Conservation (phyloP, 1,284 basidiomycete genomes). For the Dichomitus squalens region DNA sequence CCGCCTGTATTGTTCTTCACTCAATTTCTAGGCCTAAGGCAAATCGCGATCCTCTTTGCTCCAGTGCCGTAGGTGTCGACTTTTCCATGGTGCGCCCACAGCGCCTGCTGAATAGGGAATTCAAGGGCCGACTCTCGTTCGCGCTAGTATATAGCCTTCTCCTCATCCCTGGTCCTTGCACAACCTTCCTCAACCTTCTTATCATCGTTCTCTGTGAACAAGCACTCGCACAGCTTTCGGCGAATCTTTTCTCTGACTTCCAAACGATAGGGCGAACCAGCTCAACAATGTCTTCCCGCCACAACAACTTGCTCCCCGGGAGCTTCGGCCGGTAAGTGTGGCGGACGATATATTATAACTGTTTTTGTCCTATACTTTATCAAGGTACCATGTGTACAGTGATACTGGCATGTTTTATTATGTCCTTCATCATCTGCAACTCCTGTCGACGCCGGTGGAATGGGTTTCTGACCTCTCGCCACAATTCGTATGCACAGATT, state of each 20-base stretch:
- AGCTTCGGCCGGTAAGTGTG: conserved; percentile 22
- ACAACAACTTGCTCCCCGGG: conserved; percentile 3
- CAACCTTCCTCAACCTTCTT: conserved; percentile 6
- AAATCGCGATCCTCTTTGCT: conserved; percentile 9
- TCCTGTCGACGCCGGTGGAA: neutral
- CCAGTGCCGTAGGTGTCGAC: conserved; percentile 1
- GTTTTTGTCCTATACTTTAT: neutral
- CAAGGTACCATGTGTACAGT: neutral
- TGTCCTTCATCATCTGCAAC: neutral
- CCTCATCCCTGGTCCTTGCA: conserved; percentile 6
- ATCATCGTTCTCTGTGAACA: conserved; percentile 5
- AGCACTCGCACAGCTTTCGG: conserved; percentile 1
- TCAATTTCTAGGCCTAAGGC: conserved; percentile 3
- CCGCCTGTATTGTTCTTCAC: conserved; percentile 5
- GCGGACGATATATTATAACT: conserved; percentile 8
- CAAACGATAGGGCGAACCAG: neutral
- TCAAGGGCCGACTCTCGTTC: conserved; percentile 13
- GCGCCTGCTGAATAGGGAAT: conserved; percentile 4
- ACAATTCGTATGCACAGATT: conserved; percentile 9
- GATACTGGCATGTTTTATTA: neutral
- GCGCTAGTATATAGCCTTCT: conserved; percentile 17
- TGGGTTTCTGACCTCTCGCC: conserved; percentile 15
- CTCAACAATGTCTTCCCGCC: conserved; percentile 15
- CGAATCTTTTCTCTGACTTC: neutral
- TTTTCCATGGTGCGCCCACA: conserved; percentile 5